Conservation (phyloP, 441 rosid genomes). For the Melastoma candidum region DNA sequence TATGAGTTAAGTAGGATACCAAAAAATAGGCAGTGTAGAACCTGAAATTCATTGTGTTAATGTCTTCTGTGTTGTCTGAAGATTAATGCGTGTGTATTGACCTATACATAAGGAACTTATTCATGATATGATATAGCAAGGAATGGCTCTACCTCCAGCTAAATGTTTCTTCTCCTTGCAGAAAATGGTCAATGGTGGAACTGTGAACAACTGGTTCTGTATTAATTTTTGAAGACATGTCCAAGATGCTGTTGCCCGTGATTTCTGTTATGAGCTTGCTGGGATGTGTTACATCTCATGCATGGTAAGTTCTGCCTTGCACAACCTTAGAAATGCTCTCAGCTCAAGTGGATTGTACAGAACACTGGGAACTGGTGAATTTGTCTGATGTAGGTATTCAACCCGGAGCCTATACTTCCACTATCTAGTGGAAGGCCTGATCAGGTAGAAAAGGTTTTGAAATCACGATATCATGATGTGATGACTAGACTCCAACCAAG, state of each 20-base stretch:
- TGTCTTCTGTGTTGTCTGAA: no score
- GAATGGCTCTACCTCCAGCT: neutral
- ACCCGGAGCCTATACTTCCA: slow-evolving; percentile 28
- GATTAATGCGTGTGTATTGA: no score
- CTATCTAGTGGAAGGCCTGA: slow-evolving; percentile 28
- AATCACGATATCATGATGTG: slow-evolving; percentile 18
- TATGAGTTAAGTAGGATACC: no score
- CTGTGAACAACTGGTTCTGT: slow-evolving; percentile 30
- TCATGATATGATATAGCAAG: no score
- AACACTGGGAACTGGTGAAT: no score
- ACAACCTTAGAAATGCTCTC: neutral
- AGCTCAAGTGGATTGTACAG: no score
- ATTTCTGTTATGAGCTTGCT: slow-evolving; percentile 28
- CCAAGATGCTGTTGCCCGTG: slow-evolving; percentile 21
- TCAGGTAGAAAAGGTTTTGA: slow-evolving; percentile 27
- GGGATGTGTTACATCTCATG: slow-evolving; percentile 31
- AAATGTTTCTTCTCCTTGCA: slow-evolving; percentile 11
- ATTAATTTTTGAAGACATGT: slow-evolving; percentile 29
- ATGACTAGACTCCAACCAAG: slow-evolving; percentile 18
- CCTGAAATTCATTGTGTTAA: no score
- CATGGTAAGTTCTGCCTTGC: slow-evolving; percentile 22
- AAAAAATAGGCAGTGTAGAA: no score
- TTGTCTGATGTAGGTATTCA: slow-evolving; percentile 20
- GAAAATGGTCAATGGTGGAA: slow-evolving; percentile 40
- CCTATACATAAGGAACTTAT: no score